phyloP scores from a whole-genome alignment of 179 eudicot species.

The Beta macrorhiza region DNA sequence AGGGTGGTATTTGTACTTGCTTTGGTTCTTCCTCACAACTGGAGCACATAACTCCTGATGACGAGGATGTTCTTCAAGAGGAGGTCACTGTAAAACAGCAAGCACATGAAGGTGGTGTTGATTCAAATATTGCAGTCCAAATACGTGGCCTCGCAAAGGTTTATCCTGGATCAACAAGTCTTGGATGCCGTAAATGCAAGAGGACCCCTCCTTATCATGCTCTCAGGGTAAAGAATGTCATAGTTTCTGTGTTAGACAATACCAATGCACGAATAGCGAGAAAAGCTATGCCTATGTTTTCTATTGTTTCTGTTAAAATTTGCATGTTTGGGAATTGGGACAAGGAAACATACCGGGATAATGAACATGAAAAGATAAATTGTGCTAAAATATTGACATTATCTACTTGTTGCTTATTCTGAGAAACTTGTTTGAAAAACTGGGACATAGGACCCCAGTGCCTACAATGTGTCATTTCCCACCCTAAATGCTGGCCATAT shows the following conservation, averaged over 20 bases:
- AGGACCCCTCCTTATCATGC: slow-evolving; percentile 79
- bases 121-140: slow-evolving; percentile 76
- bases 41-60: slow-evolving; percentile 62
- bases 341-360: not conserved
- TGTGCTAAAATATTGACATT: not conserved
- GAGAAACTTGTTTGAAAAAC: not conserved
- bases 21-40: slow-evolving; percentile 46
- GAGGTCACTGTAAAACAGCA: slow-evolving; percentile 71
- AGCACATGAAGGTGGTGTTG: slow-evolving; percentile 45
- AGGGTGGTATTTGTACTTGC: slow-evolving; percentile 86
- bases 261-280: not conserved
- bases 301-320: not conserved
- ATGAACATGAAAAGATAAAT: not conserved
- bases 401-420: not conserved
- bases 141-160: slow-evolving; percentile 79
- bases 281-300: not conserved
- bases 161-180: slow-evolving; percentile 63
- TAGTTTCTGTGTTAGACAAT: not conserved
- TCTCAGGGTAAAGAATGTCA: slow-evolving; percentile 49
- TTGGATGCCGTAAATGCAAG: slow-evolving; percentile 78
- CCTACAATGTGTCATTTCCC: not conserved
- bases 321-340: not conserved
- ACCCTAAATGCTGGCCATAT: too few relatives aligned
- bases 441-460: not conserved
- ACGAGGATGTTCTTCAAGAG: slow-evolving; percentile 81